Evolutionary conservation across 2,329 filamentous ascomycete species (phyloP).

Genomic region (Colletotrichum liriopes): DNA sequence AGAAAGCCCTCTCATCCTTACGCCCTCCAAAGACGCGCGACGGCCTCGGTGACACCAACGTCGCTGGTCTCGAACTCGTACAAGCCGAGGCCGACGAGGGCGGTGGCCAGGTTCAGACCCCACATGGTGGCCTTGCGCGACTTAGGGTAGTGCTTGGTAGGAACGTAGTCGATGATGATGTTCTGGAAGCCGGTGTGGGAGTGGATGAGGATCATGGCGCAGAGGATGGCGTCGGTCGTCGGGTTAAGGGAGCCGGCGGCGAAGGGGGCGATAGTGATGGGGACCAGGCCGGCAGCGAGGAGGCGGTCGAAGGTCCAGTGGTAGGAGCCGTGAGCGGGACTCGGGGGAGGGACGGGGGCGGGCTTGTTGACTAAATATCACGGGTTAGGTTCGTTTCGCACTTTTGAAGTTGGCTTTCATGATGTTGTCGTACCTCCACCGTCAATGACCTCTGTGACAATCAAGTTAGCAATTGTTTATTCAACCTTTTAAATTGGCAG

Average conservation of each 20-base stretch:
- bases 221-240: conserved; percentile 87
- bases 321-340: conserved; percentile 91
- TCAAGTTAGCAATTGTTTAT: conserved; percentile 58
- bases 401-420: conserved; percentile 15
- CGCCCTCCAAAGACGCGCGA: conserved; percentile 92
- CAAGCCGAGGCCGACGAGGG: conserved; percentile 87
- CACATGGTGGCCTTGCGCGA: conserved; percentile 79
- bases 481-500: conserved; percentile 3
- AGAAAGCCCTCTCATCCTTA: conserved; percentile 53
- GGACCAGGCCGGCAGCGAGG: conserved; percentile 85
- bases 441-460: conserved; percentile 76
- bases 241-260: conserved; percentile 94
- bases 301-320: conserved; percentile 98
- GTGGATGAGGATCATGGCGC: conserved; percentile 88
- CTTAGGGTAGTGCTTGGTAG: conserved; percentile 77
- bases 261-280: conserved; percentile 91
- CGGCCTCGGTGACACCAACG: conserved; percentile 90
- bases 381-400: conserved; percentile 31
- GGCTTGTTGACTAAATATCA: conserved; percentile 84
- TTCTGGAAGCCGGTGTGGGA: conserved; percentile 97
- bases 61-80: conserved; percentile 99
- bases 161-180: conserved; percentile 93
- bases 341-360: conserved; percentile 79
- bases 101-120: conserved; percentile 83
- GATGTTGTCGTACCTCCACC: conserved; percentile 75